A percentile compares a stretch with the other conserved stretches of the same genome.
These are phyloP conservation scores for Malassezia sympodialis DNA, from an alignment of 1,284 basidiomycete species.

Conservation along the genomic window DNA sequence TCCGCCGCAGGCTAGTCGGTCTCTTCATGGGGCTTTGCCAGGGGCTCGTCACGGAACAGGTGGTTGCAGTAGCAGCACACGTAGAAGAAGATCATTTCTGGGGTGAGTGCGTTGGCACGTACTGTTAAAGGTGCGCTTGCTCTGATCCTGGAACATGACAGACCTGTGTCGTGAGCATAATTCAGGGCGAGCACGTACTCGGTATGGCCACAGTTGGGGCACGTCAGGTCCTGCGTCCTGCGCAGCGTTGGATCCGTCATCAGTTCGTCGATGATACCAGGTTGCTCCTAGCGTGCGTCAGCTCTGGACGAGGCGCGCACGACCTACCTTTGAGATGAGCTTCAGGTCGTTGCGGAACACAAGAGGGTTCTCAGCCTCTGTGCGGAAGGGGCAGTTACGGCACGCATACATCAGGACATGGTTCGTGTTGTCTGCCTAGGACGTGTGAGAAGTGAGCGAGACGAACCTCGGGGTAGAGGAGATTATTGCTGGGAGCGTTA, in stretches of 20 bases:
- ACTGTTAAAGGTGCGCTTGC: conserved; percentile 40
- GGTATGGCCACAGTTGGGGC: conserved; percentile 35
- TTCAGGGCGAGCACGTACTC: conserved; percentile 18
- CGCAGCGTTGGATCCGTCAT: conserved; percentile 76
- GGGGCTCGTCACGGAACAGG: conserved; percentile 31
- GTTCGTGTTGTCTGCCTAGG: conserved; percentile 62
- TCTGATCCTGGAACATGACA: conserved; percentile 46
- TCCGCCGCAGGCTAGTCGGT: neutral
- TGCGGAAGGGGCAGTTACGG: conserved; percentile 79
- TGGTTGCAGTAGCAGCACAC: conserved; percentile 41
- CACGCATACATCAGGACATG: conserved; percentile 84
- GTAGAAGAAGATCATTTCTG: conserved; percentile 43
- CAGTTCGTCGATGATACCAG: conserved; percentile 79
- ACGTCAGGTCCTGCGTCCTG: conserved; percentile 35
- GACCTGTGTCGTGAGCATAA: conserved; percentile 12
- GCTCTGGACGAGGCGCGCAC: conserved; percentile 37
- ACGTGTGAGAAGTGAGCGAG: conserved; percentile 8
- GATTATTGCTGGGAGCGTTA: conserved; percentile 6
- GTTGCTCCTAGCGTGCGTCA: conserved; percentile 62
- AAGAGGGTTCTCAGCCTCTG: conserved; percentile 73
- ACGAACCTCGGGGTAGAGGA: conserved; percentile 16
- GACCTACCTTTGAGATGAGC: conserved; percentile 71
- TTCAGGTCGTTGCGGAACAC: conserved; percentile 90
- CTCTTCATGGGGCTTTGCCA: conserved; percentile 12
- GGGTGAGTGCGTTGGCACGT: neutral